Evolutionary conservation across 129 eudicot genomes (phyloP).

Genomic region (Tanacetum coccineum): DNA sequence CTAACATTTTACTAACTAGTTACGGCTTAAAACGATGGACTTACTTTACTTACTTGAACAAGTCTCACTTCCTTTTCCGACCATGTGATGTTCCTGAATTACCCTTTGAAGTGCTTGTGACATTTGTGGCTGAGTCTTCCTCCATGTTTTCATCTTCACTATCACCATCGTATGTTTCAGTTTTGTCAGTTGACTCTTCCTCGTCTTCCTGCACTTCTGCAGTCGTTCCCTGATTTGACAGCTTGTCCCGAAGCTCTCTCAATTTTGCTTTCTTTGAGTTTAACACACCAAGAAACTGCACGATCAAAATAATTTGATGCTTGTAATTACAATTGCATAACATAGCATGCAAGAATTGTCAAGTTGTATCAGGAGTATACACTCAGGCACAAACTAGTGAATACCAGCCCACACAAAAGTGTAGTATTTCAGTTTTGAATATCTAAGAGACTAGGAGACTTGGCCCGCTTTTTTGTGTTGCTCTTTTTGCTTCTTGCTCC

Average conservation of each 20-base stretch:
- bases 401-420: neutral
- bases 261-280: conserved; percentile 83
- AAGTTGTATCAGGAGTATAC: conserved; percentile 4
- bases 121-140: conserved; percentile 33
- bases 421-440: neutral
- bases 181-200: conserved; percentile 62
- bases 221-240: conserved; percentile 41
- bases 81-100: conserved; percentile 42
- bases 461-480: no score
- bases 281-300: conserved; percentile 65
- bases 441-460: neutral
- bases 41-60: neutral
- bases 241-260: conserved; percentile 60
- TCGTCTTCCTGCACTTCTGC: conserved; percentile 47
- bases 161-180: conserved; percentile 61
- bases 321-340: neutral
- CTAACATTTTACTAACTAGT: neutral
- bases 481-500: no score
- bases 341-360: neutral
- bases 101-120: conserved; percentile 43
- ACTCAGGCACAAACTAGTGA: conserved; percentile 6
- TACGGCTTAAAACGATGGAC: neutral
- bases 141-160: conserved; percentile 43
- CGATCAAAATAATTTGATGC: neutral
- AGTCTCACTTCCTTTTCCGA: conserved; percentile 49